Conservation (phyloP, 352 stramenopile species). For the Phytophthora europaea region DNA sequence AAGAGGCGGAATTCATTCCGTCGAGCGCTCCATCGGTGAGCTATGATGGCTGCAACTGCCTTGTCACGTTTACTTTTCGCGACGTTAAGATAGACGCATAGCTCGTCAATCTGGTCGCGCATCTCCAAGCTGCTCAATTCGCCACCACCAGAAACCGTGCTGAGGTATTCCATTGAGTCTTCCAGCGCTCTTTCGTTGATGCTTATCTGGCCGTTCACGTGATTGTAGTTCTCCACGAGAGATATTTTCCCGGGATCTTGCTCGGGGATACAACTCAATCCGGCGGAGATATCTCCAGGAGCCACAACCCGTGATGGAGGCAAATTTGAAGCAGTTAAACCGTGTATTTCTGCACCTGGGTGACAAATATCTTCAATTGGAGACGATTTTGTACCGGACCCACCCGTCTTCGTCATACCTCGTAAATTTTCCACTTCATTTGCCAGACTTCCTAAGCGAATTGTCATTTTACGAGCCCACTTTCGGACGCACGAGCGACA, state of each 20-base stretch:
- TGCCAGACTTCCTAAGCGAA: neutral
- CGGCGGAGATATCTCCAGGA: too few relatives aligned
- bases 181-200: constrained; percentile 45
- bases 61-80: constrained; percentile 39
- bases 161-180: constrained; percentile 30
- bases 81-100: constrained; percentile 35
- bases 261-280: constrained; percentile 1
- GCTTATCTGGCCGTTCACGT: constrained; percentile 39
- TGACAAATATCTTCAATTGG: neutral
- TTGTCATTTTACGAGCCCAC: constrained; percentile 7
- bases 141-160: constrained; percentile 28
- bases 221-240: constrained; percentile 30
- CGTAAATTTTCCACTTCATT: neutral
- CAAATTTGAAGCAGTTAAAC: neutral
- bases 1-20: constrained; percentile 6
- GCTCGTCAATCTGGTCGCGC: constrained; percentile 41
- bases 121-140: constrained; percentile 27
- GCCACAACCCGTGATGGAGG: neutral
- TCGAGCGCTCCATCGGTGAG: constrained; percentile 12
- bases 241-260: constrained; percentile 8
- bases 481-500: constrained; percentile 13
- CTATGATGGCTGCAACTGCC: constrained; percentile 47
- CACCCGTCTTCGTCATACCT: neutral
- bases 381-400: neutral
- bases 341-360: too few relatives aligned